Conservation (phyloP, 495 filamentous ascomycete genomes). For the Aspergillus coremiiformis region DNA sequence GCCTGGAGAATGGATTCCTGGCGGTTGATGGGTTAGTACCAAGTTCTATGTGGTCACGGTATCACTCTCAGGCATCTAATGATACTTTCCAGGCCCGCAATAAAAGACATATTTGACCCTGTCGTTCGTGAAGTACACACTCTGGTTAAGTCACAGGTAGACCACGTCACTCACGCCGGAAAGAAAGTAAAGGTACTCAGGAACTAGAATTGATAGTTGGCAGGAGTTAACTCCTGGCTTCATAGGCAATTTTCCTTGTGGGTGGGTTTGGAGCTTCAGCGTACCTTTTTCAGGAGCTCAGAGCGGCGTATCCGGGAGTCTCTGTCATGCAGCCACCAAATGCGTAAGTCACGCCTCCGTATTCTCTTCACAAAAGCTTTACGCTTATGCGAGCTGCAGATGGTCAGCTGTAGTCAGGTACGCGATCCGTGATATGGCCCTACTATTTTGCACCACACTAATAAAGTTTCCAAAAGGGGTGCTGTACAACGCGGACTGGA, state of each 20-base stretch:
- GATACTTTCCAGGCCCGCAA: slow-evolving; percentile 20
- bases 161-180: slow-evolving; percentile 16
- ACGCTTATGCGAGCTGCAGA: not conserved
- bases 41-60: too few species aligned
- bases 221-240: slow-evolving; percentile 12
- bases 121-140: slow-evolving; percentile 50
- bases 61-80: not conserved
- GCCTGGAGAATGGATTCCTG: slow-evolving; percentile 7
- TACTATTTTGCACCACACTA: slow-evolving; percentile 33
- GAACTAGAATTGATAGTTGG: too few species aligned
- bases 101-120: slow-evolving; percentile 48
- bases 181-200: slow-evolving; percentile 9
- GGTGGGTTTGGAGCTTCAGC: slow-evolving; percentile 63
- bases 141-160: slow-evolving; percentile 52
- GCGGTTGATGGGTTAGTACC: slow-evolving; percentile 13
- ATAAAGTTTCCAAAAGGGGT: slow-evolving; percentile 25
- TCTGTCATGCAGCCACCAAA: slow-evolving; percentile 54
- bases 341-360: slow-evolving; percentile 42
- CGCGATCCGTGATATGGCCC: not conserved
- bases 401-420: slow-evolving; percentile 23
- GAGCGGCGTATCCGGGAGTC: slow-evolving; percentile 30
- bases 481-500: slow-evolving; percentile 35
- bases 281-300: slow-evolving; percentile 54
- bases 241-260: slow-evolving; percentile 54
- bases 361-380: not conserved